Evolutionary conservation across 202 grass and related monocot genomes (phyloP).

Genomic region (Setaria viridis): DNA sequence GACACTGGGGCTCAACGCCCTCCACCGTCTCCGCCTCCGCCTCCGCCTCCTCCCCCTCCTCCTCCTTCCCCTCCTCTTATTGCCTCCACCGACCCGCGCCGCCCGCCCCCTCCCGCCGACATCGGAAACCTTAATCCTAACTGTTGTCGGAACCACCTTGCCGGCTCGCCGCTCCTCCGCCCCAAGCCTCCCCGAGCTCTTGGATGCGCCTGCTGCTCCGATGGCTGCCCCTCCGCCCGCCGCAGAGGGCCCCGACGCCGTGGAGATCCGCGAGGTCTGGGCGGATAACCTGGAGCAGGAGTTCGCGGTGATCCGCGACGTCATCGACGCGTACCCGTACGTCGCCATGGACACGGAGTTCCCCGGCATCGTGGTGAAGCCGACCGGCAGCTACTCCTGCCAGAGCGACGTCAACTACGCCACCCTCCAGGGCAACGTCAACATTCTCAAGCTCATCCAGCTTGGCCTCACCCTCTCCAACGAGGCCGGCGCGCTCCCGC

Average conservation of each 20-base stretch:
- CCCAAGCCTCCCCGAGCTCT: not conserved
- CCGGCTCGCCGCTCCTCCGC: constrained; percentile 4
- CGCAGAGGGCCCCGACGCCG: constrained; percentile 50
- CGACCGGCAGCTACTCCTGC: constrained; percentile 14
- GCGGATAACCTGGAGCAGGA: constrained; percentile 75
- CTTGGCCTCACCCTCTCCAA: constrained; percentile 78
- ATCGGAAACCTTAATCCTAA: constrained; percentile 40
- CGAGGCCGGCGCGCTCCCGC: constrained; percentile 60
- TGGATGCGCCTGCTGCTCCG: constrained; percentile 57
- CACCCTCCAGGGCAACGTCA: constrained; percentile 67
- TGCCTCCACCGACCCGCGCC: constrained; percentile 5
- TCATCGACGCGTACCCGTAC: constrained; percentile 66
- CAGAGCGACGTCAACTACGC: constrained; percentile 62
- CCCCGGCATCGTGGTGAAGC: constrained; percentile 67
- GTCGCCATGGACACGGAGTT: constrained; percentile 97
- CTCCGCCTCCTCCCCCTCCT: not conserved
- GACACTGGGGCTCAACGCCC: constrained; percentile 35
- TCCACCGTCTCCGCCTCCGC: constrained; percentile 39
- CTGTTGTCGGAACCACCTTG: not conserved
- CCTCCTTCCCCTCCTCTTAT: not conserved
- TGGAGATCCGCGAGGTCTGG: constrained; percentile 95
- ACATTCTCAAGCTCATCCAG: constrained; percentile 92
- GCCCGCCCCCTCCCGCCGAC: not conserved
- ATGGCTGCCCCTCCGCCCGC: constrained; percentile 42
- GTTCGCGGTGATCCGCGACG: constrained; percentile 66